Percentiles rank a stretch among this genome's conserved stretches.
phyloP scores from a whole-genome alignment of 1,139 yeast species.

The Kodamaea sp. region DNA sequence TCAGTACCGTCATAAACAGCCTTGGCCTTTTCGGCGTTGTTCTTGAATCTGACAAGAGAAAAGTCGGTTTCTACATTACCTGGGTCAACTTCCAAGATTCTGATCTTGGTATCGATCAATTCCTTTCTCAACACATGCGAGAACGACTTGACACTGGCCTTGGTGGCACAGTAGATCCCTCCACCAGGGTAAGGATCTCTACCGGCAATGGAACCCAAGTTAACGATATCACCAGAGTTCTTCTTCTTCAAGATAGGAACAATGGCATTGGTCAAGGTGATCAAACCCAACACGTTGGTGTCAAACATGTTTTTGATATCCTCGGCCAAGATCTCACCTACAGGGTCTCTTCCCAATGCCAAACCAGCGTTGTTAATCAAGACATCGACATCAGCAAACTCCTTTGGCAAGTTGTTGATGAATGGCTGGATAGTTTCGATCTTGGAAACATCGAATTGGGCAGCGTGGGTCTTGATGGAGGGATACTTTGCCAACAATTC shows the following conservation, averaged over 20 bases:
- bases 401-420: slow-evolving; percentile 31
- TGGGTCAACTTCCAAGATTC: slow-evolving; percentile 84
- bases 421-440: slow-evolving; percentile 36
- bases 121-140: slow-evolving; percentile 78
- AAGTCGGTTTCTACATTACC: slow-evolving; percentile 91
- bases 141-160: slow-evolving; percentile 78
- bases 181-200: slow-evolving; percentile 87
- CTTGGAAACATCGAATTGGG: slow-evolving; percentile 38
- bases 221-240: slow-evolving; percentile 74
- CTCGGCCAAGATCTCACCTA: slow-evolving; percentile 33
- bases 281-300: slow-evolving; percentile 45
- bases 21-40: slow-evolving; percentile 68
- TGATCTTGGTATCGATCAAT: slow-evolving; percentile 65
- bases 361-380: slow-evolving; percentile 46
- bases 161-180: slow-evolving; percentile 85
- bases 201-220: slow-evolving; percentile 86
- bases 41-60: slow-evolving; percentile 71
- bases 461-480: slow-evolving; percentile 27
- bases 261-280: slow-evolving; percentile 41
- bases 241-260: slow-evolving; percentile 47
- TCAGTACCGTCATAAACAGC: slow-evolving; percentile 71
- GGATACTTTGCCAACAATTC: slow-evolving; percentile 29
- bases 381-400: slow-evolving; percentile 41
- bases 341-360: slow-evolving; percentile 42
- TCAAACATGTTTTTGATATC: slow-evolving; percentile 43